Conservation (phyloP, 2,329 filamentous ascomycete genomes). For the Fusarium brachygibbosum region DNA sequence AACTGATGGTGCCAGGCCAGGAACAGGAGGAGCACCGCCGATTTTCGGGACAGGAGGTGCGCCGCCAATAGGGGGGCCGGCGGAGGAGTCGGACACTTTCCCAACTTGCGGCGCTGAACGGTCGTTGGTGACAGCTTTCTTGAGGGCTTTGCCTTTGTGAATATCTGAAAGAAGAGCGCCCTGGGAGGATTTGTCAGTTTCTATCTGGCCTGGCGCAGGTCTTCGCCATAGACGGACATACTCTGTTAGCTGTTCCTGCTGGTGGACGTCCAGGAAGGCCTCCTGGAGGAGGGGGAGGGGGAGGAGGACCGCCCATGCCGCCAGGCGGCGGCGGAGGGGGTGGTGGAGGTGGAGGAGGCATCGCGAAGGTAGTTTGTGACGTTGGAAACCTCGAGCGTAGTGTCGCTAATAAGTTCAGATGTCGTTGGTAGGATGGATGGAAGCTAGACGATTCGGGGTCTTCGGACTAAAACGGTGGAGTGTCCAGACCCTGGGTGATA, state of each 20-base stretch:
- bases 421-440: slow-evolving; percentile 32
- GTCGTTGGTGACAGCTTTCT: slow-evolving; percentile 92
- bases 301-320: slow-evolving; percentile 45
- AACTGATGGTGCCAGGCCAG: slow-evolving; percentile 78
- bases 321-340: slow-evolving; percentile 77
- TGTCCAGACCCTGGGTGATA: slow-evolving; percentile 17
- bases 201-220: neutral
- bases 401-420: slow-evolving; percentile 24
- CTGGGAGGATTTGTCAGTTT: slow-evolving; percentile 61
- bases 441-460: slow-evolving; percentile 20
- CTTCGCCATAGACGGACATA: slow-evolving; percentile 58
- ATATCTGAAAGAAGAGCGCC: slow-evolving; percentile 91
- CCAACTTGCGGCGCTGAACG: slow-evolving; percentile 82
- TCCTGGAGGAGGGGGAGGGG: slow-evolving; percentile 53
- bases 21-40: slow-evolving; percentile 61
- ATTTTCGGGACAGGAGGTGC: slow-evolving; percentile 85
- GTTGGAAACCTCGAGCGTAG: slow-evolving; percentile 9
- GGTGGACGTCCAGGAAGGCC: slow-evolving; percentile 70
- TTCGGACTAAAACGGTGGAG: slow-evolving; percentile 32
- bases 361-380: slow-evolving; percentile 32
- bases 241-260: slow-evolving; percentile 67
- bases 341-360: slow-evolving; percentile 74
- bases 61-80: slow-evolving; percentile 73
- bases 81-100: slow-evolving; percentile 55
- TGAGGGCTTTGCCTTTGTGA: slow-evolving; percentile 81